phyloP scores from a whole-genome alignment of 257 asterid species.

The Ilex aquifolium region DNA sequence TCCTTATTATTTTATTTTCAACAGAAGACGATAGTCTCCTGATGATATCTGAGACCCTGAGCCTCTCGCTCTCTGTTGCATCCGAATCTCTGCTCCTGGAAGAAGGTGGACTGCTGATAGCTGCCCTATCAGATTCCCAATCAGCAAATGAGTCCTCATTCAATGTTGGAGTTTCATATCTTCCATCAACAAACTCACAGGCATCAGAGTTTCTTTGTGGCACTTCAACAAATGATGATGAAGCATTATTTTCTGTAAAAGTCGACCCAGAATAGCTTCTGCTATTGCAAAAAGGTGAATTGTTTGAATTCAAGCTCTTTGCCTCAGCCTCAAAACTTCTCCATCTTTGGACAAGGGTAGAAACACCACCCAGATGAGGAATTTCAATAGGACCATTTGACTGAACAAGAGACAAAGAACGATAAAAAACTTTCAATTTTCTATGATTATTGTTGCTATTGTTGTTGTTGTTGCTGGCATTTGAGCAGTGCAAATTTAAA shows the following conservation, averaged over 20 bases:
- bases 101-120: constrained; percentile 17
- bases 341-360: constrained; percentile 79
- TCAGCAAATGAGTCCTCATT: constrained; percentile 38
- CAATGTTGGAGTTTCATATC: constrained; percentile 17
- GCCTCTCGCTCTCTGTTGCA: constrained; percentile 61
- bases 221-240: constrained; percentile 7
- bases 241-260: constrained; percentile 6
- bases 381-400: constrained; percentile 24
- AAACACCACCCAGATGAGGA: constrained; percentile 48
- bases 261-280: constrained; percentile 3
- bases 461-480: no score
- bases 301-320: no score
- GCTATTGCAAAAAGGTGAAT: constrained; percentile 10
- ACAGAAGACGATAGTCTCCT: constrained; percentile 34
- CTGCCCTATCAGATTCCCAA: constrained; percentile 52
- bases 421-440: constrained; percentile 8
- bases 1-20: constrained; percentile 19
- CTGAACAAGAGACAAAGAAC: constrained; percentile 6
- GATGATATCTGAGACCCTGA: constrained; percentile 63
- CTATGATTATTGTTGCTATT: not conserved
- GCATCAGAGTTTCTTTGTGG: constrained; percentile 7
- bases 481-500: not conserved
- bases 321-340: constrained; percentile 50
- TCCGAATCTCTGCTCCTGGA: constrained; percentile 43
- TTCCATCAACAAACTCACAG: constrained; percentile 12